Base-by-base conservation (phyloP, 768 basidiomycete species). In the Kwoniella sp. region DNA sequence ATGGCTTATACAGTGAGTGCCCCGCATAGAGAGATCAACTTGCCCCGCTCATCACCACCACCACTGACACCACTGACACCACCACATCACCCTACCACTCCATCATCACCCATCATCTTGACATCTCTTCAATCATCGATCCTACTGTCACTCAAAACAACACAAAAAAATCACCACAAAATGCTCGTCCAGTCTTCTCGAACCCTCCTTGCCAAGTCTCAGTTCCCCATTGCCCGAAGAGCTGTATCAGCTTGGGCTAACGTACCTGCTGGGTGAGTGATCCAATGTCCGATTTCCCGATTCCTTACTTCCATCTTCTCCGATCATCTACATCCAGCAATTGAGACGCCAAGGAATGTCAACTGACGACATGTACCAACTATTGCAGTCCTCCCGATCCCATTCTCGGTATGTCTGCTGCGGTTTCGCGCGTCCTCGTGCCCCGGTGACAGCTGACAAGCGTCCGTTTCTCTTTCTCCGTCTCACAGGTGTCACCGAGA, bases 401-500 rank as follows among this genome's bases (percentile, higher is more conserved):
- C 29, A 78, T 78, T 63, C 73, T 78, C 53, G 76, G 76, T 77
- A 60, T 26, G 76, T 60, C 37, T 17, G 7, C 22, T 17, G 46
- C 44, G n/a, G n/a, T n/a, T n/a, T n/a, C n/a, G n/a, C n/a, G n/a
- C 40, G 33, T 44, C 40, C 7, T 44, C 40, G 8, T 6, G 7
- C 13, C 33, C 33, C 6, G 33, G 10, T 15, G 17, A 44, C 17
- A 30, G 49, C 48, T 47, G 33, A 47, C 10, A 47, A 46, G 51
- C 24, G 21, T 22, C n/a, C 48, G 55, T 37, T 17, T 44, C 40
- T 44, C n/a, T n/a, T n/a, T n/a, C n/a, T n/a, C n/a, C 40, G 8
- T 10, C 40, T 4, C 17, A 55, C 70, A 73, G 80, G 81, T 70
- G 78, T 99, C 53, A 89, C 90, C 27, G 95, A 97, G 78, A 92